Evolutionary conservation across 2,329 filamentous ascomycete genomes (phyloP).

Genomic region (Pseudogymnoascus sp.): DNA sequence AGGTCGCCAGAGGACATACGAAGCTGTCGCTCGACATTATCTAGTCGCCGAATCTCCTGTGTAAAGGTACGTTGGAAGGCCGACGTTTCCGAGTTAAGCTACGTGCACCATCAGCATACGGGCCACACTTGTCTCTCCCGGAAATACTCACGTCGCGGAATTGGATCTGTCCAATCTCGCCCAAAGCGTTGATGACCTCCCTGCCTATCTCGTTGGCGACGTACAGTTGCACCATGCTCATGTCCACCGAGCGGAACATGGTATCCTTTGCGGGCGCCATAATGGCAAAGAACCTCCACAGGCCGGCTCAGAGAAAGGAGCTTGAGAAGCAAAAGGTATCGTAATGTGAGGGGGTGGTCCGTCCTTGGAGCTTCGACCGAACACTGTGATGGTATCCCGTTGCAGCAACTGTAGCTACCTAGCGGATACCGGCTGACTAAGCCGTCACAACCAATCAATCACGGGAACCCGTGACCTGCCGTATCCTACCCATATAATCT

Average conservation of each 20-base stretch:
- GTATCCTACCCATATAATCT: background rate
- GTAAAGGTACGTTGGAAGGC: constrained; percentile 97
- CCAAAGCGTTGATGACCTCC: constrained; percentile 92
- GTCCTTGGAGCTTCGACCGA: background rate
- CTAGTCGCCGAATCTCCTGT: constrained; percentile 90
- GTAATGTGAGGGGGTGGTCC: background rate
- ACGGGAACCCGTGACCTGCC: background rate
- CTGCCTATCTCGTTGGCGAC: constrained; percentile 98
- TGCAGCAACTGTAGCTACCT: constrained; percentile 7
- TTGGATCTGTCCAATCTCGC: constrained; percentile 92
- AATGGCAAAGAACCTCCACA: constrained; percentile 17
- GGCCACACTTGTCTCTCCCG: constrained; percentile 13
- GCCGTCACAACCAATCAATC: constrained; percentile 8
- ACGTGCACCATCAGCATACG: constrained; percentile 20
- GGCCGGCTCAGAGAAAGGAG: constrained; percentile 3
- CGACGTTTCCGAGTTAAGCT: constrained; percentile 88
- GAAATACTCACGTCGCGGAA: constrained; percentile 72
- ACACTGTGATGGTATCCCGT: constrained; percentile 5
- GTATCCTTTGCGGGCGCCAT: constrained; percentile 73
- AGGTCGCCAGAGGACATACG: constrained; percentile 49
- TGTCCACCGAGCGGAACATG: constrained; percentile 99
- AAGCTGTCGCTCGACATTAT: constrained; percentile 96
- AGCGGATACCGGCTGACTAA: constrained; percentile 2
- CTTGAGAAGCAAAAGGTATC: constrained; percentile 3
- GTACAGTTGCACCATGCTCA: constrained; percentile 99